Evolutionary conservation across 345 rosid species (phyloP).

Genomic region (Salix dunnii): DNA sequence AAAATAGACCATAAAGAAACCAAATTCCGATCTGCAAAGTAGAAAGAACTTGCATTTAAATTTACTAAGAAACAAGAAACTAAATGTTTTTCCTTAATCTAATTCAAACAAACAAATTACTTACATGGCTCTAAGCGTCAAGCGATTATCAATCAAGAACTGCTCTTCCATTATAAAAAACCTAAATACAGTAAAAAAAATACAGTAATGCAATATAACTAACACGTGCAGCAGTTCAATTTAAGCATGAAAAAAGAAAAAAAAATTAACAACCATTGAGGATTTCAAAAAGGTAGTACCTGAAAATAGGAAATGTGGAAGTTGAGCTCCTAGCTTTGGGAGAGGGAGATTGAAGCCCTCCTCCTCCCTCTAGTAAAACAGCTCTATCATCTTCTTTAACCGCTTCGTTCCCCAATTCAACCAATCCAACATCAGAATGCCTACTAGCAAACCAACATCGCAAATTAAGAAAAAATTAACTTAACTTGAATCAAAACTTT

Average conservation of each 20-base stretch:
- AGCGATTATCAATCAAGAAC: constrained; percentile 76
- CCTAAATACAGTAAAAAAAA: constrained; percentile 33
- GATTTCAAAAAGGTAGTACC: constrained; percentile 29
- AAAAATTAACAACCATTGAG: neutral
- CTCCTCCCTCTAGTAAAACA: constrained; percentile 78
- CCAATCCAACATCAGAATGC: constrained; percentile 71
- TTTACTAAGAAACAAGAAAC: neutral
- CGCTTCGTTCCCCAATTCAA: constrained; percentile 48
- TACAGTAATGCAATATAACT: neutral
- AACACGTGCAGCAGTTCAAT: neutral
- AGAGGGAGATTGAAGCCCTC: constrained; percentile 77
- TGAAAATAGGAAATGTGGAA: constrained; percentile 56
- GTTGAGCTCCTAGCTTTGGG: constrained; percentile 53
- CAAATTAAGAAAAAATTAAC: neutral
- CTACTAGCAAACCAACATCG: constrained; percentile 42
- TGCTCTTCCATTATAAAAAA: constrained; percentile 79
- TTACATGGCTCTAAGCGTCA: constrained; percentile 86
- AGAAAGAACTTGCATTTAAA: neutral
- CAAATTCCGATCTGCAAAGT: constrained; percentile 69
- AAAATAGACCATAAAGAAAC: constrained; percentile 56
- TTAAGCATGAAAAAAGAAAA: constrained; percentile 1
- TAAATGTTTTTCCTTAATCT: neutral
- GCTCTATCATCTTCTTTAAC: constrained; percentile 79
- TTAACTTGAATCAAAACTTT: too few species aligned
- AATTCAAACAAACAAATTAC: constrained; percentile 20